phyloP scores from a whole-genome alignment of 2,329 filamentous ascomycete genomes.

The Aureobasidium lini region DNA sequence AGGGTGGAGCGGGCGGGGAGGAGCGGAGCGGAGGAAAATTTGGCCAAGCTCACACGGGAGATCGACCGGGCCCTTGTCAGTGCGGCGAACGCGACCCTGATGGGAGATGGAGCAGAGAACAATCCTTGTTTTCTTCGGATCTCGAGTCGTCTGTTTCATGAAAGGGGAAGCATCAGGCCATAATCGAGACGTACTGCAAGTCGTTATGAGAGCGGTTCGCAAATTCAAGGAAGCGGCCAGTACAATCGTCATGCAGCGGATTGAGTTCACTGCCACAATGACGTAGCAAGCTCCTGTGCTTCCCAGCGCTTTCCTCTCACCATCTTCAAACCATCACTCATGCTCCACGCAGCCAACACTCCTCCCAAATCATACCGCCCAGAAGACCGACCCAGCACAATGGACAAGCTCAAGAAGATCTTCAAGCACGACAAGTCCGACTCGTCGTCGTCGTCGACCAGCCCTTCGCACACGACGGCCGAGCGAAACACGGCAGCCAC shows the following conservation, averaged over 20 bases:
- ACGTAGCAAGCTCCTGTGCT: neutral
- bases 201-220: neutral
- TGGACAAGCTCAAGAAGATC: conserved; percentile 21
- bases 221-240: neutral
- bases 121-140: too few relatives aligned
- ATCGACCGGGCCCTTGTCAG: neutral
- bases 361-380: neutral
- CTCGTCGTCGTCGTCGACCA: neutral
- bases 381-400: conserved; percentile 5
- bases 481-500: conserved; percentile 11
- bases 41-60: neutral
- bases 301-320: neutral
- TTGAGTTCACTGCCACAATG: conserved; percentile 7
- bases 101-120: neutral
- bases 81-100: neutral
- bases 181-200: too few relatives aligned
- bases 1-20: neutral
- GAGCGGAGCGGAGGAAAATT: neutral
- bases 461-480: neutral
- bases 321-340: neutral
- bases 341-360: neutral
- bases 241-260: neutral
- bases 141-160: too few relatives aligned
- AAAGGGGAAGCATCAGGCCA: too few relatives aligned
- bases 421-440: conserved; percentile 17